Conservation (phyloP, 1,284 basidiomycete species). For the Sporisorium iseilematis-ciliati region DNA sequence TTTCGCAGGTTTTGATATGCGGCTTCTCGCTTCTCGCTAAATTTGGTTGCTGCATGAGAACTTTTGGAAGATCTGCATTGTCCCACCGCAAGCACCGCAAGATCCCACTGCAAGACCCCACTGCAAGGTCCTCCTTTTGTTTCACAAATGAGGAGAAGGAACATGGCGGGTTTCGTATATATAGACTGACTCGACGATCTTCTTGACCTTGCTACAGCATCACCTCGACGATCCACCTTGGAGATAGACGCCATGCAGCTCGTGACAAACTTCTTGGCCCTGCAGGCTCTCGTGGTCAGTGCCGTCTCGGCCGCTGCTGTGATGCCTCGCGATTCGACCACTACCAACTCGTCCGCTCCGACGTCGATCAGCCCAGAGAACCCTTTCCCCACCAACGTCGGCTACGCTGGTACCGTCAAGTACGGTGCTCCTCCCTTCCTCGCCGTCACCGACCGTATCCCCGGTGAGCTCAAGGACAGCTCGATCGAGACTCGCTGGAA, state of each 20-base stretch:
- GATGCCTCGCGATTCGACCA: conserved; percentile 16
- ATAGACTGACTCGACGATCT: no score
- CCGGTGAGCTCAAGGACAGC: conserved; percentile 38
- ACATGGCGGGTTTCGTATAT: no score
- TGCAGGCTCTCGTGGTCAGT: conserved; percentile 25
- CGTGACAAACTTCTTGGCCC: conserved; percentile 14
- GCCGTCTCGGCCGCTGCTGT: conserved; percentile 29
- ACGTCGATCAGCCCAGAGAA: conserved; percentile 33
- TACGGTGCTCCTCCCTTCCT: conserved; percentile 58
- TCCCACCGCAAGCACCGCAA: no score
- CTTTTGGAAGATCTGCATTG: no score
- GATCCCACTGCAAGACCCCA: no score
- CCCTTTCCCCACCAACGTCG: conserved; percentile 63
- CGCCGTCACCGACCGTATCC: conserved; percentile 52
- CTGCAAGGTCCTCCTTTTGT: no score
- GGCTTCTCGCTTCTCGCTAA: no score
- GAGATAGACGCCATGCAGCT: conserved; percentile 18
- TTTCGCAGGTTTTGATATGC: no score
- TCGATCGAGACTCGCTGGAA: conserved; percentile 51
- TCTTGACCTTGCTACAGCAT: not conserved
- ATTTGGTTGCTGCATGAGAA: no score
- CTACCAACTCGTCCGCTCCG: conserved; percentile 24
- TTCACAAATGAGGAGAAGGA: no score
- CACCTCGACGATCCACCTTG: not conserved
- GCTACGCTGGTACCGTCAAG: conserved; percentile 51